Base-by-base conservation (phyloP, 805 yeast genomes). In the Metschnikowia matae region DNA sequence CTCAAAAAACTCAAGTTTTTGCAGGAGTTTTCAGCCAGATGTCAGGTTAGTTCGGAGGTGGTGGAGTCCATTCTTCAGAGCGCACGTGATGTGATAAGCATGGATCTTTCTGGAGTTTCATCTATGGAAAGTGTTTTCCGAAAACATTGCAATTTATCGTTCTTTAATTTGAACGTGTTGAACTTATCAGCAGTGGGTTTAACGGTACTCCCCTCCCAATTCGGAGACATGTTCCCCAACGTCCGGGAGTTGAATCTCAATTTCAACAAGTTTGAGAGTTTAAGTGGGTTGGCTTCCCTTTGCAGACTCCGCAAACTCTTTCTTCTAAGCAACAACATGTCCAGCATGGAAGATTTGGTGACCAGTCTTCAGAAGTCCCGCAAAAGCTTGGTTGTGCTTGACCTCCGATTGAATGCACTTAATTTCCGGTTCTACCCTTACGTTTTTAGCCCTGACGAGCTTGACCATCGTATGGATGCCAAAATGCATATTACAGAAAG, bases 391-490 rank as follows among this genome's bases (percentile, higher is more conserved):
- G 64, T 60, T 49, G 62, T 69, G 7, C 57, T 80, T 15, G 85
- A 80, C 58, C 49, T 79, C 44, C 65, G 84, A 35, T 72, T 79
- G 48, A 80, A 80, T 54, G 77, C 81, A 14, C 52, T 78, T 26
- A 79, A 74, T 39, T 62, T 67, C 40, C 74, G 70, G 10, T 66
- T 76, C 44, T 79, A 80, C 58, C 82, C 85, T 0, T 79, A 72
- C 55, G 80, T 80, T 1, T 80, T 80, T 61, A 75, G 73, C 53
- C 77, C 78, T 4, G 69, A 69, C 7, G 81, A 73, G 45, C 46
- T 47, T 4, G 73, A 65, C 23, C 57, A 57, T 32, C 54, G 54
- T 7, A 41, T 53, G 29, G 41, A 48, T 14, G 38, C 54, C 26
- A 49, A 55, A n/a, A 36, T 32, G 3, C 7, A 26, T 11, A 13